phyloP scores from a whole-genome alignment of 768 basidiomycete species.

The Asterophora parasitica region DNA sequence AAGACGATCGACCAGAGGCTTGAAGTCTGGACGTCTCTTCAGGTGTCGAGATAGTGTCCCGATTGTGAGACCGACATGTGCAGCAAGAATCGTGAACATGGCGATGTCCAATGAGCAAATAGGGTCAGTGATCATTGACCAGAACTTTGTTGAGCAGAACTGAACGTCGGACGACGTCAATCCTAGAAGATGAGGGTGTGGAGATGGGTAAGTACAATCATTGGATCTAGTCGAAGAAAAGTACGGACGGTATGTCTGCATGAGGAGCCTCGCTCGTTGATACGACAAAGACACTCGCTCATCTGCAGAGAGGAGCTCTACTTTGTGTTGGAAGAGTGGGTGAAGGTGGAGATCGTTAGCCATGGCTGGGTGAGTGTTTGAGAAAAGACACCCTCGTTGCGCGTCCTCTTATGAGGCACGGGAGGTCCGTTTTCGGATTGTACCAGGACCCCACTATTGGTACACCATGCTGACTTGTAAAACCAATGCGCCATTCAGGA shows the following conservation, averaged over 20 bases:
- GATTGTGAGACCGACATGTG: conserved; percentile 48
- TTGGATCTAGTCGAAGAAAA: neutral
- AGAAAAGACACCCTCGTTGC: neutral
- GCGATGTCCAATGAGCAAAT: conserved; percentile 47
- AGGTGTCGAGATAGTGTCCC: conserved; percentile 51
- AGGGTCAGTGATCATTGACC: conserved; percentile 51
- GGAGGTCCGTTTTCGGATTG: conserved; percentile 16
- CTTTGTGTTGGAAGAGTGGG: conserved; percentile 41
- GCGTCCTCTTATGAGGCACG: conserved; percentile 13
- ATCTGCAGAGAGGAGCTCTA: conserved; percentile 40
- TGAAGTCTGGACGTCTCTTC: conserved; percentile 43
- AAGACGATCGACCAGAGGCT: conserved; percentile 43
- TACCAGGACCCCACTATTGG: conserved; percentile 15
- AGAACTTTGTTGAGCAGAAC: conserved; percentile 43
- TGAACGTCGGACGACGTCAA: conserved; percentile 45
- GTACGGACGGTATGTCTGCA: conserved; percentile 44
- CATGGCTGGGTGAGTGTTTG: conserved; percentile 22
- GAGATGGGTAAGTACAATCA: neutral
- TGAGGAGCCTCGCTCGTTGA: conserved; percentile 41
- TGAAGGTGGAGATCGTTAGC: conserved; percentile 34
- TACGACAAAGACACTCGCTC: conserved; percentile 48
- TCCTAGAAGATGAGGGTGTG: conserved; percentile 23
- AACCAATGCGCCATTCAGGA: conserved; percentile 19
- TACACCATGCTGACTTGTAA: conserved; percentile 13
- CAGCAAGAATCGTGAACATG: conserved; percentile 48